Conservation (phyloP, 2,329 filamentous ascomycete genomes). For the Ophiostoma montium region DNA sequence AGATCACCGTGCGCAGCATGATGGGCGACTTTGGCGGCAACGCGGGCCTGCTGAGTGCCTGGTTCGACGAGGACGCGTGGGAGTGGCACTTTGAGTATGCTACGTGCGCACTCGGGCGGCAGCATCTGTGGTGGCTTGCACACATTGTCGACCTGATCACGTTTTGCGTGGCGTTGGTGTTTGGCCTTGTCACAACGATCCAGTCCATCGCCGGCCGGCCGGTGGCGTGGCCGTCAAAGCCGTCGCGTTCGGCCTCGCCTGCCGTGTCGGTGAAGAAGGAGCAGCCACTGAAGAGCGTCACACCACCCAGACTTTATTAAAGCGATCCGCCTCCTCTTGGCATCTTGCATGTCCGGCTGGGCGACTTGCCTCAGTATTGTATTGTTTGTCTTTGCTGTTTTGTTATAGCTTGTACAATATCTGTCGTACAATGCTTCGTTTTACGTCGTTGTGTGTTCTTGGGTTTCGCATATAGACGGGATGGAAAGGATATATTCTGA, state of each 20-base stretch:
- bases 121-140: constrained; percentile 89
- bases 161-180: constrained; percentile 17
- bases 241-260: background rate
- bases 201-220: constrained; percentile 7
- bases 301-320: background rate
- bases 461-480: background rate
- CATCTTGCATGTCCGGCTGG: too few species aligned
- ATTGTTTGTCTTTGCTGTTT: too few species aligned
- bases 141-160: constrained; percentile 55
- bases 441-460: background rate
- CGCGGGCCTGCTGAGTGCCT: constrained; percentile 72
- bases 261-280: background rate
- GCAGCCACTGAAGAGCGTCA: background rate
- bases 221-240: background rate
- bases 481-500: background rate
- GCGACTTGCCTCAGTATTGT: too few species aligned
- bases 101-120: constrained; percentile 65
- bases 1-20: constrained; percentile 93
- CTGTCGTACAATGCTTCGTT: too few species aligned
- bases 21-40: constrained; percentile 96
- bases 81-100: constrained; percentile 74
- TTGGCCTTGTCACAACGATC: constrained; percentile 15
- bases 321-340: too few species aligned
- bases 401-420: too few species aligned
- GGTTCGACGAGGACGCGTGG: constrained; percentile 62